Evolutionary conservation across 257 asterid genomes (phyloP).

Genomic region (Buddleja alternifolia): DNA sequence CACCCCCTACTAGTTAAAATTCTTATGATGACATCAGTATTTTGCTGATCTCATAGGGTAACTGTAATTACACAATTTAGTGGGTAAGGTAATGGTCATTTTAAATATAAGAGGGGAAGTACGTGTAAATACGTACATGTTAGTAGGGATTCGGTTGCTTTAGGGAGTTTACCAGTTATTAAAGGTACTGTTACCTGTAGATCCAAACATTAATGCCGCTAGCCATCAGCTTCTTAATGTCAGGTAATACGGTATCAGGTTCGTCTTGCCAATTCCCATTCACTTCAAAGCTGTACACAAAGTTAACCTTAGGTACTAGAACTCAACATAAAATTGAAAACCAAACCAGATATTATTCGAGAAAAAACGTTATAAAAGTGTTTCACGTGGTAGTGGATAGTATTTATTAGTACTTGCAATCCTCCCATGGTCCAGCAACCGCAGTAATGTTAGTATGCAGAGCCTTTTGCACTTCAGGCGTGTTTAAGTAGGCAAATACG

Average conservation of each 20-base stretch:
- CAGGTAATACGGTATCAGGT: constrained; percentile 50
- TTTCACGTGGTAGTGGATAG: no score
- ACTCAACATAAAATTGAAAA: background rate
- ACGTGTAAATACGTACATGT: no score
- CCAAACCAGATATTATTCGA: no score
- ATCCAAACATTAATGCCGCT: constrained; percentile 59
- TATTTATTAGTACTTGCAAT: constrained; percentile 49
- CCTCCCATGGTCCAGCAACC: constrained; percentile 45
- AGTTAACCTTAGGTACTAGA: background rate
- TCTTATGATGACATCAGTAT: no score
- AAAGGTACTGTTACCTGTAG: constrained; percentile 42
- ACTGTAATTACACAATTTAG: no score
- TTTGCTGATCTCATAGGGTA: no score
- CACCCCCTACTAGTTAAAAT: no score
- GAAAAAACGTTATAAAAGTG: no score
- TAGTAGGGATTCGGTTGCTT: no score
- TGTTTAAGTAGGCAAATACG: constrained; percentile 43
- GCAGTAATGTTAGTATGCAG: constrained; percentile 53
- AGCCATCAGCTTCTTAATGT: constrained; percentile 51
- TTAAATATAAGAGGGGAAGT: no score
- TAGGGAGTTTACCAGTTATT: no score
- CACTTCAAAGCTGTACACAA: constrained; percentile 27
- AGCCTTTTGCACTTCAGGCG: constrained; percentile 51
- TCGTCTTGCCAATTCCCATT: constrained; percentile 37
- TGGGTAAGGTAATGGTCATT: no score